Conservation (phyloP, 2,329 filamentous ascomycete genomes). For the Penicillium digitatum region DNA sequence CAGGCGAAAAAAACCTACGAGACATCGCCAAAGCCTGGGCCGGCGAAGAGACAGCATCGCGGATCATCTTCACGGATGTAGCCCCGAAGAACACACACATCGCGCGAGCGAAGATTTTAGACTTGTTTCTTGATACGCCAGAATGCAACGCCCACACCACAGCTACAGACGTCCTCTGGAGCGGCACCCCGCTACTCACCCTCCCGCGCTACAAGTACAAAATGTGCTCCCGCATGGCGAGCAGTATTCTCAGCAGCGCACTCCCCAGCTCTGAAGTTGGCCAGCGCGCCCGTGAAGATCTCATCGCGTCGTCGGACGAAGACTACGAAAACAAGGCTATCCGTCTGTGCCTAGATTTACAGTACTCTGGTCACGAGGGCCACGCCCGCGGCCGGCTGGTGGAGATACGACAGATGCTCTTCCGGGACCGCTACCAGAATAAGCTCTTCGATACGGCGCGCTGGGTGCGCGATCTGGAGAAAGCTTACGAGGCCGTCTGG, state of each 20-base stretch:
- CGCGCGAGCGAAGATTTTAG: constrained; percentile 81
- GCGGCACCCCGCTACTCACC: constrained; percentile 86
- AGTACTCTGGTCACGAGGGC: constrained; percentile 49
- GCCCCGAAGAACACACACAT: constrained; percentile 95
- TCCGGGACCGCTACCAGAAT: constrained; percentile 77
- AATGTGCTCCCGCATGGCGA: constrained; percentile 98
- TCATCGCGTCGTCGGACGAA: constrained; percentile 73
- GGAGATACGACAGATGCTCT: constrained; percentile 76
- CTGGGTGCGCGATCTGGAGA: constrained; percentile 87
- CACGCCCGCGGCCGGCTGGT: constrained; percentile 61
- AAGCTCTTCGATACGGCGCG: constrained; percentile 84
- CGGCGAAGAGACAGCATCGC: constrained; percentile 73
- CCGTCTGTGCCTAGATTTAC: constrained; percentile 60
- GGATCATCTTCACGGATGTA: constrained; percentile 93
- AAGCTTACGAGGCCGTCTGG: constrained; percentile 87
- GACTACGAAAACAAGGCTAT: constrained; percentile 80
- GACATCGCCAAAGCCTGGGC: constrained; percentile 81
- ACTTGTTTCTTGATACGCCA: constrained; percentile 93
- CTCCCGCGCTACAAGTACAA: constrained; percentile 91
- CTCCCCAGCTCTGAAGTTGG: constrained; percentile 71
- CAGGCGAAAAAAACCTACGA: constrained; percentile 80
- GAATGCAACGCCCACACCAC: constrained; percentile 99
- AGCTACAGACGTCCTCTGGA: constrained; percentile 94
- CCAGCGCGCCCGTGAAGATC: constrained; percentile 61
- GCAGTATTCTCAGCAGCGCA: constrained; percentile 86